Base-by-base conservation (phyloP, 2,329 filamentous ascomycete genomes). In the Bipolaris bicolor region DNA sequence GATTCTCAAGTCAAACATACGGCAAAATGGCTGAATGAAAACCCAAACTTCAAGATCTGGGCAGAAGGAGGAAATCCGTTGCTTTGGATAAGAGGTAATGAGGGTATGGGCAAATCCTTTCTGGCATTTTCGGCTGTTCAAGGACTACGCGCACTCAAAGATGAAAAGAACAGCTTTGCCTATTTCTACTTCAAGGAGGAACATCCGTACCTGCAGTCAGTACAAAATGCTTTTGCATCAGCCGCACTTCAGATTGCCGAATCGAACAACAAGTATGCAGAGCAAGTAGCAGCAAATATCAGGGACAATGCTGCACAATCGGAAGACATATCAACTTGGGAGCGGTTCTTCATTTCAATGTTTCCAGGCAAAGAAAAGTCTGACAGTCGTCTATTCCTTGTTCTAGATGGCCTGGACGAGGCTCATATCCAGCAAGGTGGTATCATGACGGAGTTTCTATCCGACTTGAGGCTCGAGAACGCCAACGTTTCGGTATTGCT, bases 141-240 rank as follows among this genome's bases (percentile, higher is more conserved):
- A 10, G 1, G 46, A n/a, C 41, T 52, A 2, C 41, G 41, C 3
- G 9, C 18, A n/a, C 20, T 10, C 7, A 45, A 47, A 16, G 13
- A 15, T 11, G 50, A 51, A 0, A 16, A 52, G 3, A 51, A 43
- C 10, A 53, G 33, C 16, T 66, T 70, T 1, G 66, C 63, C 1
- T 73, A 77, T 39, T 79, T 77, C 51, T 78, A 76, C 47, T 78
- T 78, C 52, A 72, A 74, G 1, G 75, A 77, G 39, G 75, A 77
- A 15, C 57, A 69, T 5, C 51, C 64, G 3, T 68, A 66, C 26
- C 50, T 71, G 5, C 63, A 60, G 0, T 58, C 55, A 0, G 61
- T 74, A 1, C 11, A 67, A 3, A 67, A 62, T 15, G 72, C 66
- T 1, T 29, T 78, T 1, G 58, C 69, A 3, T 72, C 65, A 0